These are phyloP conservation scores for Phytophthora sp. DNA, from an alignment of 352 stramenopile genomes.

Conservation along the genomic window DNA sequence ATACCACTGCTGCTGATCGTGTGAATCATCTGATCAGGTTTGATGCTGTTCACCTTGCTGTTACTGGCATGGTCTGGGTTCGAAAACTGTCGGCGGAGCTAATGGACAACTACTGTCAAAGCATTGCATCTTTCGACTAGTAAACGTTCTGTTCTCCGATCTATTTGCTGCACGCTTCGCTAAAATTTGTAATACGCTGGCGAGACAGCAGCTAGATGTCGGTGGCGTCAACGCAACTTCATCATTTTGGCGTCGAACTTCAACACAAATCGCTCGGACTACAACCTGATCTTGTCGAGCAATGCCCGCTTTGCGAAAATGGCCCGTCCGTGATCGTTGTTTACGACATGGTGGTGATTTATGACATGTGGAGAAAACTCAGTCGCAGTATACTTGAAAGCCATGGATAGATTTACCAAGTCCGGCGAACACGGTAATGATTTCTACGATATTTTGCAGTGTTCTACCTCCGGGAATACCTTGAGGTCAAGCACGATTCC, in stretches of 20 bases:
- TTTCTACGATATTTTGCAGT: slow-evolving; percentile 11
- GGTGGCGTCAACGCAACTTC: background rate
- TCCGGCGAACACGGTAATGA: slow-evolving; percentile 3
- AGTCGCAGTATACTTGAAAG: slow-evolving; percentile 7
- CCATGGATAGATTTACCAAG: slow-evolving; percentile 1
- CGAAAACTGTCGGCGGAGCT: background rate
- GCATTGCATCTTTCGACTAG: slow-evolving; percentile 4
- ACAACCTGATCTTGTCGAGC: background rate
- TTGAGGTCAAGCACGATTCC: slow-evolving; percentile 11
- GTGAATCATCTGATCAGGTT: background rate
- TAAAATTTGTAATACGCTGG: background rate
- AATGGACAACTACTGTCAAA: slow-evolving; percentile 1
- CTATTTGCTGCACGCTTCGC: slow-evolving; percentile 13
- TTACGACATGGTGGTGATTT: background rate
- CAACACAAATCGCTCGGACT: slow-evolving; percentile 12
- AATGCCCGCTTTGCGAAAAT: slow-evolving; percentile 3
- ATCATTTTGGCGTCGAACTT: slow-evolving; percentile 12
- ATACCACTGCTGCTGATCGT: background rate
- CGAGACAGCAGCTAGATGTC: slow-evolving; percentile 2
- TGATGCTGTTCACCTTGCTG: background rate
- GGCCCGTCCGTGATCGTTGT: slow-evolving; percentile 1
- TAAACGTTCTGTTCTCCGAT: slow-evolving; percentile 17
- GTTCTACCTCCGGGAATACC: slow-evolving; percentile 9
- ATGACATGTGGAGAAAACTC: slow-evolving; percentile 9
- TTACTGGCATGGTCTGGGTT: background rate